Evolutionary conservation across 148 eudicot genomes (phyloP).

Genomic region (Chenopodium quinoa): DNA sequence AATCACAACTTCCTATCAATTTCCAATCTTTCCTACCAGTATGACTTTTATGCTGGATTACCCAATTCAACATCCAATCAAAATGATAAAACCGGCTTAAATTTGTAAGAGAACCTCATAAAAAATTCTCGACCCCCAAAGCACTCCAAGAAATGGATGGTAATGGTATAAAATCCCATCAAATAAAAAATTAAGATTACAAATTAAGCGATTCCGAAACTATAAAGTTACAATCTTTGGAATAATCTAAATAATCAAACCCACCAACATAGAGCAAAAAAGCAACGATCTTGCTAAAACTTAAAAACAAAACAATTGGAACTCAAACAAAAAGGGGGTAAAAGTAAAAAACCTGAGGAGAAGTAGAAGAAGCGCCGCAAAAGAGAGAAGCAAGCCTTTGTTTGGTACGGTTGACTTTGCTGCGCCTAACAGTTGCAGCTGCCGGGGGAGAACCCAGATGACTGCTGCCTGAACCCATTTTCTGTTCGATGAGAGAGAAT

Average conservation of each 20-base stretch:
- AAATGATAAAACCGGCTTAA: neutral
- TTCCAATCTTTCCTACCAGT: neutral
- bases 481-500: neutral
- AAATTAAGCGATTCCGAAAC: neutral
- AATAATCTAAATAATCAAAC: neutral
- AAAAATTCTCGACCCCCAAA: neutral
- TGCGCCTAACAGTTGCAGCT: constrained; percentile 16
- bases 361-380: constrained; percentile 55
- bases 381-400: constrained; percentile 47
- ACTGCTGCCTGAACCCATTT: constrained; percentile 65
- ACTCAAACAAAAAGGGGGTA: neutral
- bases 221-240: neutral
- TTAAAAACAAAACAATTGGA: neutral
- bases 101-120: no score
- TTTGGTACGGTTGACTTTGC: constrained; percentile 44
- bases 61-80: neutral
- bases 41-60: no score
- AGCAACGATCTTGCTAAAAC: constrained; percentile 9
- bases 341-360: constrained; percentile 27
- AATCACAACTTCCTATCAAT: neutral
- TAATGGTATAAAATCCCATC: neutral
- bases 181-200: neutral
- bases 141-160: neutral
- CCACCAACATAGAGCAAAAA: neutral
- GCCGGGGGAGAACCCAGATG: constrained; percentile 35